Base-by-base conservation (phyloP, 2,329 filamentous ascomycete species). In the Exophiala sideris region DNA sequence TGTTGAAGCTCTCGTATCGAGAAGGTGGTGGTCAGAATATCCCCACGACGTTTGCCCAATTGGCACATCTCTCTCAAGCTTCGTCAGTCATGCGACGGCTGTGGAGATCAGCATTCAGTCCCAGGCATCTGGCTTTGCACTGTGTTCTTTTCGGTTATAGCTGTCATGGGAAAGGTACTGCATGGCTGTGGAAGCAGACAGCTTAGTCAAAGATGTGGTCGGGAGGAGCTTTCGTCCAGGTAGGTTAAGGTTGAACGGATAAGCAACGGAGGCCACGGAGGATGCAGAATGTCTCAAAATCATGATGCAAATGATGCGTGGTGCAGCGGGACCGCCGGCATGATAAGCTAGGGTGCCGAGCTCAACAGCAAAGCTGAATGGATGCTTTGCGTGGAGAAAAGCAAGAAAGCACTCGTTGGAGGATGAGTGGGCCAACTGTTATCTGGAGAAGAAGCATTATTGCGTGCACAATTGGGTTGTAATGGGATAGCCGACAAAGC, bases 271-370 rank as follows among this genome's bases (percentile, higher is more conserved):
- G 24, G 24, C 50, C 42, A 51, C 29, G 34, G 46, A 47, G 33
- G 45, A 41, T 45, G 53, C 47, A 56, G 53, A 48, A 59, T 59
- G 57, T 59, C 57, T 59, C 57, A 59, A 59, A 46, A 47, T 59
- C 57, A 56, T 56, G 53, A 56, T 59, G 57, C 53, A 56, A 51
- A 50, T 9, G 29, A 29, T 40, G 48, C 32, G 40, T 45, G 46
- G 36, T 42, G 33, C 34, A 39, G 39, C 48, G 51, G 56, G 56
- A 40, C 54, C 51, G 48, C 48, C 38, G 54, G 51, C 52, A 55
- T 47, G 51, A 50, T 55, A 58, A 58, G 56, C 56, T 52, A 38
- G 18, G 7, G 39, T 34, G 3, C n/a, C 44, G 24, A 45, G 34
- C 36, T 20, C 32, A 45, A 21, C 33, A 24, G 39, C 38, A 29